Evolutionary conservation across 1,139 yeast species (phyloP).

Genomic region (Spathaspora sp.): DNA sequence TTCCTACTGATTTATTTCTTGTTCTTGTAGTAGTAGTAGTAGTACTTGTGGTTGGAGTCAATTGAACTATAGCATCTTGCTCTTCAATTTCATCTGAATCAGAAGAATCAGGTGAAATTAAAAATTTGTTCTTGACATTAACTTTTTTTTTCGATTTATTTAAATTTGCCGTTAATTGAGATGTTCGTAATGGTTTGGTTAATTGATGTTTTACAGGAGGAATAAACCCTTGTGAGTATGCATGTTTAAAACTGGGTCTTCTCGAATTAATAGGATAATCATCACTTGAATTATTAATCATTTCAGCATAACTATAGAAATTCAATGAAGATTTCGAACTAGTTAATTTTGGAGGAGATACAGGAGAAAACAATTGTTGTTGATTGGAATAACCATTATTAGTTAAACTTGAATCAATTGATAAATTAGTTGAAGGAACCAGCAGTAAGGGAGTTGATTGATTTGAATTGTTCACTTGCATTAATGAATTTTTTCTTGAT

Average conservation of each 20-base stretch:
- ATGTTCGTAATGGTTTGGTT: neutral
- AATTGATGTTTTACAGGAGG: constrained; percentile 18
- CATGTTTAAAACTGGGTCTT: constrained; percentile 52
- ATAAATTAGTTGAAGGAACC: neutral
- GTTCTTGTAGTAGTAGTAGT: neutral
- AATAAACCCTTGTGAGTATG: constrained; percentile 30
- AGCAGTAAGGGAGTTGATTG: neutral
- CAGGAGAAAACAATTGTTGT: constrained; percentile 17
- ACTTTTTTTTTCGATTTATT: neutral
- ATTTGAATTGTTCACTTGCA: constrained; percentile 16
- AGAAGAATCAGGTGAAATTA: constrained; percentile 31
- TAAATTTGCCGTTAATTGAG: neutral
- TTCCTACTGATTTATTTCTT: neutral
- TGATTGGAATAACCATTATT: neutral
- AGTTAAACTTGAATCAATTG: neutral
- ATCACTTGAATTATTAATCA: constrained; percentile 55
- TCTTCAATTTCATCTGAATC: constrained; percentile 21
- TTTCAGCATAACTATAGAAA: constrained; percentile 79
- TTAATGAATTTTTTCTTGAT: constrained; percentile 38
- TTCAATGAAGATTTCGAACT: constrained; percentile 54
- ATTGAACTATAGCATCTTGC: neutral
- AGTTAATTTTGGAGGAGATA: constrained; percentile 41
- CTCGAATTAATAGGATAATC: constrained; percentile 53
- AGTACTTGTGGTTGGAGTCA: neutral
- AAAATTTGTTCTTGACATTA: constrained; percentile 18